phyloP scores from a whole-genome alignment of 192 early-diverging fungal species.

The Entomortierella beljakovae region DNA sequence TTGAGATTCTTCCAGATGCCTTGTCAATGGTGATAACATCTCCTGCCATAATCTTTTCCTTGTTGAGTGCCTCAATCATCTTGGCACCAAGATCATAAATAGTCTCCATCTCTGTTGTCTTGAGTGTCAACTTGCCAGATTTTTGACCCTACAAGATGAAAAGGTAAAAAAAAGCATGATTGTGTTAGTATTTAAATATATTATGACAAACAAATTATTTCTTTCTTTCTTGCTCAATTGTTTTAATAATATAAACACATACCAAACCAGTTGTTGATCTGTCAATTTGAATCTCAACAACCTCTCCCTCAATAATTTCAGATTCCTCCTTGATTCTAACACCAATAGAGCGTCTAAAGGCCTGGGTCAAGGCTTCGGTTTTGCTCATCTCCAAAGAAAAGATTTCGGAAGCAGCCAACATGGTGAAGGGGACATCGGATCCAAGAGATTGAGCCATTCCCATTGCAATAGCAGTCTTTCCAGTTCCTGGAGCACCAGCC shows the following conservation, averaged over 20 bases:
- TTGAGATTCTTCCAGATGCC: constrained; percentile 94
- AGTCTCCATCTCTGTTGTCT: constrained; percentile 99
- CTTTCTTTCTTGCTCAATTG: not conserved
- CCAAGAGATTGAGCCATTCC: constrained; percentile 98
- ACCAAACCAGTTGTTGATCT: constrained; percentile 90
- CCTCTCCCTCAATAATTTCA: constrained; percentile 98
- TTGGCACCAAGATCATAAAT: constrained; percentile 99
- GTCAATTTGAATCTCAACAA: constrained; percentile 98
- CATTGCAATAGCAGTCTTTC: constrained; percentile 99
- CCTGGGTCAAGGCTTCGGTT: constrained; percentile 98
- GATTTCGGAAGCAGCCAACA: constrained; percentile 97
- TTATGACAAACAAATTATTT: not conserved
- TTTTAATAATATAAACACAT: constrained; percentile 18
- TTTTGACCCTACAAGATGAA: constrained; percentile 77
- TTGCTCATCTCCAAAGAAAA: constrained; percentile 99
- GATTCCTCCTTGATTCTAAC: constrained; percentile 99
- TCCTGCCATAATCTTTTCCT: constrained; percentile 97
- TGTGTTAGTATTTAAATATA: not conserved
- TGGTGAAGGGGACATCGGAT: constrained; percentile 96
- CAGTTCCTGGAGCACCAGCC: constrained; percentile 98
- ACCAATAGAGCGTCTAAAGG: constrained; percentile 96
- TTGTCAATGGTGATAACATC: constrained; percentile 99
- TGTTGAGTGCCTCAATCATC: constrained; percentile 97
- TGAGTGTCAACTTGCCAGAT: constrained; percentile 97
- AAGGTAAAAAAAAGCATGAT: not conserved